Conservation (phyloP, 2,329 filamentous ascomycete species). For the Fusarium brachygibbosum region DNA sequence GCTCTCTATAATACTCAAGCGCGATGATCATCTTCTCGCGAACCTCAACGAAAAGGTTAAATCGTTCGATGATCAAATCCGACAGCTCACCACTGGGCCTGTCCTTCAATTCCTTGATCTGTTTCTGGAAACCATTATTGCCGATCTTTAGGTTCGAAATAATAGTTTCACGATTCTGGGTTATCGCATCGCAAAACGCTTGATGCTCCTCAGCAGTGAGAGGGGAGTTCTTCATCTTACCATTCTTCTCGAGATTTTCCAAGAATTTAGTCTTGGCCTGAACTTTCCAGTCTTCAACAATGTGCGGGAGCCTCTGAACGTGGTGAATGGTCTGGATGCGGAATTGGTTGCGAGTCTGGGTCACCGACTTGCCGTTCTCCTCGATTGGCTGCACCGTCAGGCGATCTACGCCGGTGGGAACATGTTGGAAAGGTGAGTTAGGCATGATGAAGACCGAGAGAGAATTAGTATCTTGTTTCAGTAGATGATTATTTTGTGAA, state of each 20-base stretch:
- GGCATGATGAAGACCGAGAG: not conserved
- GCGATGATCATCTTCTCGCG: not conserved
- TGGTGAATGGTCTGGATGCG: not conserved
- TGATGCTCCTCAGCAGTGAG: not conserved
- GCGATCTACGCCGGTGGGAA: not conserved
- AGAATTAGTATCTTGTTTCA: not conserved
- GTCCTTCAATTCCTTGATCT: not conserved
- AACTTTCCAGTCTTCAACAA: not conserved
- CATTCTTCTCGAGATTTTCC: not conserved
- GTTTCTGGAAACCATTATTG: not conserved
- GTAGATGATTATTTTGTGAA: not conserved
- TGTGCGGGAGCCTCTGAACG: not conserved
- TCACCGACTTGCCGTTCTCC: not conserved
- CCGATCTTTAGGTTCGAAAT: not conserved
- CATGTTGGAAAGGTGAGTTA: not conserved
- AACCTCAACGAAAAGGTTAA: not conserved
- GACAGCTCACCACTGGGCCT: not conserved
- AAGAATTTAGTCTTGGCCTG: not conserved
- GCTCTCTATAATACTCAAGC: no score
- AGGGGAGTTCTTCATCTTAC: not conserved
- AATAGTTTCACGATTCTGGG: not conserved
- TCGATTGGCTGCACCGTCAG: not conserved
- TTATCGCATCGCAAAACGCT: not conserved
- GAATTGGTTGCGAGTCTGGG: not conserved
- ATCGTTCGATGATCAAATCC: not conserved